Base-by-base conservation (phyloP, 768 basidiomycete genomes). In the Leccinum barrowsii region DNA sequence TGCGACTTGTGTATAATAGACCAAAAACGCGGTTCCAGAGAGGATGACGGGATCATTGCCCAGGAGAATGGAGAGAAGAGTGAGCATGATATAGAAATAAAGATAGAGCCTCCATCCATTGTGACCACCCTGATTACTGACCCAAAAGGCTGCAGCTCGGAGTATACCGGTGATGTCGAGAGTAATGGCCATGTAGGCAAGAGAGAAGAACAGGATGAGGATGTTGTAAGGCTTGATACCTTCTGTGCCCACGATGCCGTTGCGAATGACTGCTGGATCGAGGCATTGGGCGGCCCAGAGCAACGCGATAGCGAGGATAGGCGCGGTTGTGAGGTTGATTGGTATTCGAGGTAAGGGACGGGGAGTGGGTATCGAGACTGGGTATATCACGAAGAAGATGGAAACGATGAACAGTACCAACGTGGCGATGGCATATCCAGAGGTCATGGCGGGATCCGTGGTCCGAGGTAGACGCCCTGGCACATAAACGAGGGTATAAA, bases 11-110 rank as follows among this genome's bases (percentile, higher is more conserved):
- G 94, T 95, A 65, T 93, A 92, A 66, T 97, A 97, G 6, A 87
- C 89, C 32, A 97, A 74, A 71, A 98, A 97, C 0, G 87, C 86
- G 0, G 94, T 96, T 2, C 94, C 94, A 12, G 89, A 92, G 50
- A 98, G 81, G 57, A 97, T 91, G 69, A 98, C 84, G 0, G 95
- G 95, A 73, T 98, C 93, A 67, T 97, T 97, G 6, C 94, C 95
- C n/a, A 97, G 78, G 1, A 94, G 64, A 47, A 89, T 78, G 44
- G 92, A 94, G 59, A 87, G 78, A 13, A 82, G 68, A 12, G 90
- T 87, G 68, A 96, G 85, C 79, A 97, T 85, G 59, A 86, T 37
- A 70, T 93, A 98, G 70, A 97, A 89, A 62, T 88, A 88, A 32
- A 89, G 69, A 72, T 87, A 94, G 0, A 96, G 79, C 50, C 74